phyloP scores from a whole-genome alignment of 371 early-diverging fungal genomes.

The Capillidium heterosporum region DNA sequence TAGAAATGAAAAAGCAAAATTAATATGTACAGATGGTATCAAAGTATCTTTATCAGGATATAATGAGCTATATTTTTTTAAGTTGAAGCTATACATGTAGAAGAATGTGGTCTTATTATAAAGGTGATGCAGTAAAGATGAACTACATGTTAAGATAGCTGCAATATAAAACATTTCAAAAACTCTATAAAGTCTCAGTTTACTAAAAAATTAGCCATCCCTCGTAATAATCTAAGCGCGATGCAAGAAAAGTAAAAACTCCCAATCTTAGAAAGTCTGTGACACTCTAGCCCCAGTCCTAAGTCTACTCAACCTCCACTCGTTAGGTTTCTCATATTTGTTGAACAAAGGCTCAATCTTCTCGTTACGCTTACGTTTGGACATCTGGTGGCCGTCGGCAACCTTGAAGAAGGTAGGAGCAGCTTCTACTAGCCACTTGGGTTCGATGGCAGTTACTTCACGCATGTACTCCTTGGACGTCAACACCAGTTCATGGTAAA shows the following conservation, averaged over 20 bases:
- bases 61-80: too few species aligned
- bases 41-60: too few species aligned
- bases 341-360: constrained; percentile 72
- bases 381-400: constrained; percentile 80
- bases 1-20: too few species aligned
- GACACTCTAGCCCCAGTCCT: constrained; percentile 53
- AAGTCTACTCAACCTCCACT: constrained; percentile 68
- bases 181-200: too few species aligned
- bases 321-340: constrained; percentile 75
- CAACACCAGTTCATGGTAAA: constrained; percentile 97
- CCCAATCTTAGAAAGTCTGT: constrained; percentile 48
- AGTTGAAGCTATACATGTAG: too few species aligned
- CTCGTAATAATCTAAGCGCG: too few species aligned
- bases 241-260: neutral
- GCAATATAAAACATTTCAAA: too few species aligned
- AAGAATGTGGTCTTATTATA: too few species aligned
- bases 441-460: constrained; percentile 88
- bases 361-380: constrained; percentile 83
- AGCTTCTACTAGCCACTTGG: constrained; percentile 92
- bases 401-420: constrained; percentile 92
- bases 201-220: too few species aligned
- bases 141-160: too few species aligned
- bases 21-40: too few species aligned
- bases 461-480: constrained; percentile 91
- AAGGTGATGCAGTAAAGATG: too few species aligned